phyloP scores from a whole-genome alignment of 2,329 filamentous ascomycete species.

The Colletotrichum kahawae region DNA sequence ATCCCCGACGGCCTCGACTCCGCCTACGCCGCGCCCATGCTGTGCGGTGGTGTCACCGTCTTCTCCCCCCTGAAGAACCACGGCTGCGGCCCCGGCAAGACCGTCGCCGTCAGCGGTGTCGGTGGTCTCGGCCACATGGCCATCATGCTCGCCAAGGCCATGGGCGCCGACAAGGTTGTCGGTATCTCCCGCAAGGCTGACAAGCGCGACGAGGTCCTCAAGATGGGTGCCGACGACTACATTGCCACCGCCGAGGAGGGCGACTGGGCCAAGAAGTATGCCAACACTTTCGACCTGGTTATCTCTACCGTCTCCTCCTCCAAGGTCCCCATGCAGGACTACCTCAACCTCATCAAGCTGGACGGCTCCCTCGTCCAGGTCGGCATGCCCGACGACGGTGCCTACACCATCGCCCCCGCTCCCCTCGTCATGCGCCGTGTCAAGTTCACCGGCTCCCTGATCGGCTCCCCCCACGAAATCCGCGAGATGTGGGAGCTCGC shows the following conservation, averaged over 20 bases:
- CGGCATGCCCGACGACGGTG: slow-evolving; percentile 53
- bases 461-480: slow-evolving; percentile 60
- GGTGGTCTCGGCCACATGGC: slow-evolving; percentile 75
- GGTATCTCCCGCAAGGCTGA: slow-evolving; percentile 59
- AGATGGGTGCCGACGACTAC: slow-evolving; percentile 61
- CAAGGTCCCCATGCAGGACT: slow-evolving; percentile 56
- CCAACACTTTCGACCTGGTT: slow-evolving; percentile 60
- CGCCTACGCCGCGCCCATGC: slow-evolving; percentile 62
- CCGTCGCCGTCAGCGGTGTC: slow-evolving; percentile 69
- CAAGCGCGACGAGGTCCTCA: slow-evolving; percentile 60
- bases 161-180: slow-evolving; percentile 66
- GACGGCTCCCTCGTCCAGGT: slow-evolving; percentile 66
- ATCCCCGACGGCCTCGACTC: slow-evolving; percentile 47
- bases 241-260: slow-evolving; percentile 50
- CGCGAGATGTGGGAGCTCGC: slow-evolving; percentile 64
- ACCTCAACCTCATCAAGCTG: slow-evolving; percentile 61
- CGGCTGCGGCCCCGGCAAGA: slow-evolving; percentile 69
- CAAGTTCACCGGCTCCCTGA: slow-evolving; percentile 50
- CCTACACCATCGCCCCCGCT: slow-evolving; percentile 50
- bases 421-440: slow-evolving; percentile 61
- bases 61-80: slow-evolving; percentile 68
- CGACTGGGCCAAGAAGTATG: slow-evolving; percentile 59
- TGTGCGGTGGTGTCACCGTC: slow-evolving; percentile 74
- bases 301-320: slow-evolving; percentile 58
- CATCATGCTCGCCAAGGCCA: slow-evolving; percentile 69